These are phyloP conservation scores for Dictyophora rubrovolvata DNA, from an alignment of 768 basidiomycete genomes.

Conservation along the genomic window DNA sequence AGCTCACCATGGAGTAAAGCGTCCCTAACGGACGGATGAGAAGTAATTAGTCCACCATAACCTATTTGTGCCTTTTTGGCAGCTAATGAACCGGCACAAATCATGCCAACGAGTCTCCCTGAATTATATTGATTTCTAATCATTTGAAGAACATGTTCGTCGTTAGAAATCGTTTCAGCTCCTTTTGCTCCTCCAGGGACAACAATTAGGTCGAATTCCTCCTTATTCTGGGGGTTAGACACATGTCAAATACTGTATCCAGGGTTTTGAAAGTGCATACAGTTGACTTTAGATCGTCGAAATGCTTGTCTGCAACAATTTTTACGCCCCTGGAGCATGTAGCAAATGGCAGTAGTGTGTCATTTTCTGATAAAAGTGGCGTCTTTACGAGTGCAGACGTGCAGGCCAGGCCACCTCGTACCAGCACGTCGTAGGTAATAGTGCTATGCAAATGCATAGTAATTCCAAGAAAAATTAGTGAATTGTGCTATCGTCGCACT, in stretches of 20 bases:
- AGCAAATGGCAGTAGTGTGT: conserved; percentile 35
- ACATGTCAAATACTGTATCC: neutral
- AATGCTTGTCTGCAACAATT: conserved; percentile 49
- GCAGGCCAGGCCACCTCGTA: conserved; percentile 58
- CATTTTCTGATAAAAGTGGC: conserved; percentile 12
- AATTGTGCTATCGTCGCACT: conserved; percentile 16
- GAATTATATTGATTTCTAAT: conserved; percentile 44
- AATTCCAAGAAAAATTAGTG: neutral
- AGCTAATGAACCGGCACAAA: conserved; percentile 55
- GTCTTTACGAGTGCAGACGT: conserved; percentile 51
- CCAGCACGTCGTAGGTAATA: conserved; percentile 72
- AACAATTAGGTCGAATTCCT: conserved; percentile 52
- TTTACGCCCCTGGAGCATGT: conserved; percentile 65
- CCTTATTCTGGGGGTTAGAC: neutral
- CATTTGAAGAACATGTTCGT: conserved; percentile 48
- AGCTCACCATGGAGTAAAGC: conserved; percentile 44
- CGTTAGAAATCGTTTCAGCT: conserved; percentile 60
- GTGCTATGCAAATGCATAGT: conserved; percentile 35
- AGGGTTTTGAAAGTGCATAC: neutral
- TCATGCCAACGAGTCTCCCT: conserved; percentile 66
- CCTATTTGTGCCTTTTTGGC: neutral
- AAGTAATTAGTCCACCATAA: conserved; percentile 38
- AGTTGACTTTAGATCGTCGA: conserved; percentile 12
- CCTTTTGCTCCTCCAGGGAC: conserved; percentile 75
- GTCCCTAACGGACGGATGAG: conserved; percentile 61